These are phyloP conservation scores for Closterium sp. DNA, from an alignment of 139 green algal genomes.

Conservation along the genomic window DNA sequence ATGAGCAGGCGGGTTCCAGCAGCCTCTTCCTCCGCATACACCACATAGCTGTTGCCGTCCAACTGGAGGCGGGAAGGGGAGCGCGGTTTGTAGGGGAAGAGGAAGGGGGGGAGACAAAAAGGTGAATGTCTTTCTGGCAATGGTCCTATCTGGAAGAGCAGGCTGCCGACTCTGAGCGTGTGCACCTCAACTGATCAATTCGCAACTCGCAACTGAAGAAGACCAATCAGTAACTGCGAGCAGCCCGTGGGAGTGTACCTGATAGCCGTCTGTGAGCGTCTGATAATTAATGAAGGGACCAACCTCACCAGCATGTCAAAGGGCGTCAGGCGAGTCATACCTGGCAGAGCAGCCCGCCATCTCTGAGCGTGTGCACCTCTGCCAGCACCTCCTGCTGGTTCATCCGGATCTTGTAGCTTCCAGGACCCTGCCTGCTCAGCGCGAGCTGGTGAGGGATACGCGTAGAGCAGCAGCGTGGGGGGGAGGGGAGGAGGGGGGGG, in stretches of 20 bases:
- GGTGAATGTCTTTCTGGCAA: background rate
- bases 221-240: too few relatives aligned
- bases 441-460: slow-evolving; percentile 12
- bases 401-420: slow-evolving; percentile 42
- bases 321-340: slow-evolving; percentile 65
- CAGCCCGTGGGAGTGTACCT: too few relatives aligned
- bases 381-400: slow-evolving; percentile 58
- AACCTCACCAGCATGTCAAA: too few relatives aligned
- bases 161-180: too few relatives aligned
- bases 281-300: too few relatives aligned
- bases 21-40: slow-evolving; percentile 90
- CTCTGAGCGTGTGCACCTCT: slow-evolving; percentile 83
- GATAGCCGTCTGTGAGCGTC: too few relatives aligned
- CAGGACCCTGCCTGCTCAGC: slow-evolving; percentile 47
- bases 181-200: too few relatives aligned
- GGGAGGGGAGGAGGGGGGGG: too few relatives aligned
- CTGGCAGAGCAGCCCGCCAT: slow-evolving; percentile 86
- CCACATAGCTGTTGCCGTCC: slow-evolving; percentile 84
- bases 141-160: too few relatives aligned
- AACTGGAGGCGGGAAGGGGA: slow-evolving; percentile 67
- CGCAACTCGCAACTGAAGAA: too few relatives aligned
- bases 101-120: background rate
- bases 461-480: too few relatives aligned
- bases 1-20: slow-evolving; percentile 87
- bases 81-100: too few relatives aligned